Conservation (phyloP, 2,329 filamentous ascomycete genomes). For the Fusarium sterilihyphosum region DNA sequence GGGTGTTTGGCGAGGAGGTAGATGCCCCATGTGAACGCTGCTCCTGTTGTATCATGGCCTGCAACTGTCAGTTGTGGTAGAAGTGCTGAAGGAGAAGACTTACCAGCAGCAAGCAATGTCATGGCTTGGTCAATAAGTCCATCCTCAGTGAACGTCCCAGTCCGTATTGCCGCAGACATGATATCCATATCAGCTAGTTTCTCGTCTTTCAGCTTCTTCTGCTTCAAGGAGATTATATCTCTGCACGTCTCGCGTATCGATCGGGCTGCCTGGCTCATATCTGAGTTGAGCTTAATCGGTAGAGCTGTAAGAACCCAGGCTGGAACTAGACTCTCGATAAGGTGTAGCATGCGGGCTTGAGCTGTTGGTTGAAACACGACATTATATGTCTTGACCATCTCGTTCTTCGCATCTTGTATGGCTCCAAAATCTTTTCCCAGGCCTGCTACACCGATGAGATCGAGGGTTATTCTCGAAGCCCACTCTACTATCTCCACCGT, state of each 20-base stretch:
- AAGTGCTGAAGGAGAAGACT: fast-evolving
- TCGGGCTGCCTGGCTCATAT: conserved; percentile 65
- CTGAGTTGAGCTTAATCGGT: conserved; percentile 76
- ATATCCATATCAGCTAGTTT: conserved; percentile 73
- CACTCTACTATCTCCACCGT: conserved; percentile 68
- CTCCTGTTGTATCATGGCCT: conserved; percentile 81
- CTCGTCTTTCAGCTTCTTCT: conserved; percentile 58
- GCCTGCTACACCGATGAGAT: conserved; percentile 78
- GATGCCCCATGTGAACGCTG: conserved; percentile 76
- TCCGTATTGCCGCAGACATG: conserved; percentile 80
- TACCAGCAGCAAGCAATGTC: conserved; percentile 75
- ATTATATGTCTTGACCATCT: conserved; percentile 66
- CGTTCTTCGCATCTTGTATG: conserved; percentile 66
- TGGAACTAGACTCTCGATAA: conserved; percentile 70
- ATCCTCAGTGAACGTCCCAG: conserved; percentile 78
- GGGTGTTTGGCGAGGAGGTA: conserved; percentile 74
- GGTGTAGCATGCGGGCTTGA: conserved; percentile 63
- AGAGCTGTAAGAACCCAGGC: conserved; percentile 67
- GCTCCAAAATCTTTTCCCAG: conserved; percentile 76
- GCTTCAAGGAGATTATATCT: conserved; percentile 76
- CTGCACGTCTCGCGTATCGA: conserved; percentile 73
- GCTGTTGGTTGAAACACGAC: conserved; percentile 62
- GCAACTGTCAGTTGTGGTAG: not conserved
- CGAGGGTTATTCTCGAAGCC: conserved; percentile 74
- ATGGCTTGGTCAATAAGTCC: conserved; percentile 86